Evolutionary conservation across 2,329 filamentous ascomycete genomes (phyloP).

Genomic region (Apiospora arundinis): DNA sequence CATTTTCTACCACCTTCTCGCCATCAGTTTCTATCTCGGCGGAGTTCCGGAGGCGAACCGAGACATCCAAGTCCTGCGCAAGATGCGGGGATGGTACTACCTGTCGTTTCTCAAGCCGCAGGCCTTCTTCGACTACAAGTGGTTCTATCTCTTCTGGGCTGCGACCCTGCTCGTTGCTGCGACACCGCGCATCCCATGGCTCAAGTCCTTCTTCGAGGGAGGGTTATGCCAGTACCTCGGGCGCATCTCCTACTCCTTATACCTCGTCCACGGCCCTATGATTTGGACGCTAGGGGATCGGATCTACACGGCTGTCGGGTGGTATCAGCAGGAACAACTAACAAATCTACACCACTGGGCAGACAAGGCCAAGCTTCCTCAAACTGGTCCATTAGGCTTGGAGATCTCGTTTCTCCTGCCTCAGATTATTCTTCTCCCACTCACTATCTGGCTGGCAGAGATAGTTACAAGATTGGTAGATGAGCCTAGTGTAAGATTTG

Average conservation of each 20-base stretch:
- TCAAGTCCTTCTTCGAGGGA: conserved; percentile 64
- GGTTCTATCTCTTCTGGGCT: conserved; percentile 71
- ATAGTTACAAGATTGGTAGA: conserved; percentile 62
- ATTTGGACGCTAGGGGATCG: conserved; percentile 66
- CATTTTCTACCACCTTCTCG: conserved; percentile 60
- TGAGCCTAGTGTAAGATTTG: conserved; percentile 64
- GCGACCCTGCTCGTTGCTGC: conserved; percentile 61
- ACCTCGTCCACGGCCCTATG: conserved; percentile 69
- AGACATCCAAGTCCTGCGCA: conserved; percentile 55
- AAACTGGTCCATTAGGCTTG: conserved; percentile 63
- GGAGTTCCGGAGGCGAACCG: conserved; percentile 62
- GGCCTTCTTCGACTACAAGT: conserved; percentile 70
- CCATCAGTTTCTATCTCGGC: conserved; percentile 60
- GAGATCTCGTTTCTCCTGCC: conserved; percentile 65
- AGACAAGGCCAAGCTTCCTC: conserved; percentile 60
- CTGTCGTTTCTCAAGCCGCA: conserved; percentile 68
- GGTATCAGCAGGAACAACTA: conserved; percentile 54
- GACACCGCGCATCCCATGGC: conserved; percentile 62
- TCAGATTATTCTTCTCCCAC: conserved; percentile 64
- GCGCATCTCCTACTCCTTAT: conserved; percentile 66
- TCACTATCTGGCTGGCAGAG: conserved; percentile 65
- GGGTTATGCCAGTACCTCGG: conserved; percentile 67
- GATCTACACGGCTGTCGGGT: conserved; percentile 67
- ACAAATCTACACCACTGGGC: conserved; percentile 63
- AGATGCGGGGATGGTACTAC: conserved; percentile 66